Base-by-base conservation (phyloP, 2,329 filamentous ascomycete species). In the Stemphylium lycopersici region DNA sequence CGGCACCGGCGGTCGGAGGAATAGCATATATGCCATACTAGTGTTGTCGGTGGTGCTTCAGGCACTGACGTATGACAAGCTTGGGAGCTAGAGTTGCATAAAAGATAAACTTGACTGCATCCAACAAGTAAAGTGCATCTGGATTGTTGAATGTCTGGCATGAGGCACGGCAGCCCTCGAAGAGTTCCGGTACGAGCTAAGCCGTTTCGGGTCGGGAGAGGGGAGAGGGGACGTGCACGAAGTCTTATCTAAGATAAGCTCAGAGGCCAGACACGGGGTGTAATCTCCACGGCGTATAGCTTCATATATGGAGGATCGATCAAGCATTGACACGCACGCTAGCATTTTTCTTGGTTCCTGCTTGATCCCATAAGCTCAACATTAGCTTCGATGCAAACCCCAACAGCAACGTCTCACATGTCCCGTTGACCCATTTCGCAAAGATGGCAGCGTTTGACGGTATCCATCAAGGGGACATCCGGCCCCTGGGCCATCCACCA, bases 161-260 rank as follows among this genome's bases (percentile, higher is more conserved):
- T 48, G 38, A 45, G 48, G 53, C 53, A 56, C 38, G 32, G 54
- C 54, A 53, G 43, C 54, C 8, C 26, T 41, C 31, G 49, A 45
- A 29, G 43, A 52, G 43, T 47, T 13, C 15, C 49, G 16, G 22
- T 29, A 42, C 48, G 49, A 48, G 51, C 51, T 53, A 58, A 58
- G 52, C 41, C 43, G 46, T 55, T 33, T 56, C 52, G 48, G 49
- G 48, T 48, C 36, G 16, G 22, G 24, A 13, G 37, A 51, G 52
- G 16, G 22, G 24, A 13, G 37, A 51, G 52, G 52, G 54, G 46
- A 55, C 60, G 60, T 63, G 60, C 60, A 55, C 51, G 15, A 52
- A 54, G 40, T 52, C 58, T 61, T 61, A 63, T 59, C 48, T 57
- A 7, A 43, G 58, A 63, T 51, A 61, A 61, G 60, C 60, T 61